Evolutionary conservation across 108 stramenopile species (phyloP).

Genomic region (Skeletonema marinoi): DNA sequence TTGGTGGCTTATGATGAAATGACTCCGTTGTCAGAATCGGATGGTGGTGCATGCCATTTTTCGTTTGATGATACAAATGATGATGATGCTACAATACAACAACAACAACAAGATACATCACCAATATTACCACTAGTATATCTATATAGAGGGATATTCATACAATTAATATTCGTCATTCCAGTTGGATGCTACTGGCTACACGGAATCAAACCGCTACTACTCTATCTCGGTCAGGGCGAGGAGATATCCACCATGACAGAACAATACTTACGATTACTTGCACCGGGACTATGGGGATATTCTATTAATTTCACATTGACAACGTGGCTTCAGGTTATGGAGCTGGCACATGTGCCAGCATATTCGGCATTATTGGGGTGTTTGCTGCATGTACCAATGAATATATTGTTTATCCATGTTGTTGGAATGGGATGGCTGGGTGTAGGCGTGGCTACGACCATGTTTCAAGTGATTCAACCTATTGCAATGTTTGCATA

Average conservation of each 20-base stretch:
- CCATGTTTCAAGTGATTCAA: slow-evolving; percentile 50
- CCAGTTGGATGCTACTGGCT: slow-evolving; percentile 65
- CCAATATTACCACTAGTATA: slow-evolving; percentile 52
- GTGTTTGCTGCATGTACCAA: slow-evolving; percentile 58
- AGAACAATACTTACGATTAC: slow-evolving; percentile 44
- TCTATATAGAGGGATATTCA: slow-evolving; percentile 51
- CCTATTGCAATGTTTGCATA: slow-evolving; percentile 40
- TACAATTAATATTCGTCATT: slow-evolving; percentile 55
- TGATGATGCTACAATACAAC: background rate
- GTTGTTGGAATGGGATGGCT: slow-evolving; percentile 56
- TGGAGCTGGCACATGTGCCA: slow-evolving; percentile 60
- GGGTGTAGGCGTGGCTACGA: slow-evolving; percentile 61
- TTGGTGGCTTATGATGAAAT: background rate
- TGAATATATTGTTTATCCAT: slow-evolving; percentile 61
- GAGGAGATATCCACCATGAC: slow-evolving; percentile 51
- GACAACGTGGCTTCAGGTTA: slow-evolving; percentile 59
- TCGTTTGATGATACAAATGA: background rate
- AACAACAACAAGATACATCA: background rate
- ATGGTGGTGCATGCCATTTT: background rate
- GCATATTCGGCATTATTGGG: slow-evolving; percentile 49
- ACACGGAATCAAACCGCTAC: slow-evolving; percentile 39
- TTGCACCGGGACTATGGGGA: slow-evolving; percentile 53
- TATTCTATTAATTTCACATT: slow-evolving; percentile 65
- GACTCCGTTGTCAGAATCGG: background rate
- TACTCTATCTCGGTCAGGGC: slow-evolving; percentile 58